Base-by-base conservation (phyloP, 2,329 filamentous ascomycete species). In the Mycocentrospora acerina region DNA sequence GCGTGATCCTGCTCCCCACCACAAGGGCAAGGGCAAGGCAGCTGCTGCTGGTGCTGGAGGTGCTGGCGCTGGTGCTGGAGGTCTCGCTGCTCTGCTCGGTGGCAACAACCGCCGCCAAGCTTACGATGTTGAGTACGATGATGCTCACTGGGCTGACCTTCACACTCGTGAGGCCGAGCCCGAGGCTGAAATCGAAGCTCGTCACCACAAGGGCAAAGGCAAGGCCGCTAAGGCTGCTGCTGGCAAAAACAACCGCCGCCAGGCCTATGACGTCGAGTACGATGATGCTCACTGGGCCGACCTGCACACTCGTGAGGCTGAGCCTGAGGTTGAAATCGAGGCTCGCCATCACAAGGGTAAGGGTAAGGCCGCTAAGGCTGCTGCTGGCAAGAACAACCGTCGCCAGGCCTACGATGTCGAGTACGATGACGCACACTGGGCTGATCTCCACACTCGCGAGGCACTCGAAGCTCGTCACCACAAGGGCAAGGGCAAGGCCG, bases 311-410 rank as follows among this genome's bases (percentile, higher is more conserved):
- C 40, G 31, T 13, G 32, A 27, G 24, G 22, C 31, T 25, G 31
- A 32, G 31, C 18, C 36, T 16, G 34, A 29, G 26, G 27, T 29
- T 22, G 30, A 44, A 27, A 31, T 24, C 18, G 29, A 29, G 16
- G 42, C 42, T 28, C 44, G 41, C 16, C 47, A 48, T 14, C 46
- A 47, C 37, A 52, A 52, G 37, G 48, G 48, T 24, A 46, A 37
- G 14, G 27, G 31, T 12, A 15, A 15, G 5, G 26, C 12, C 4
- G 26, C 26, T 6, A 11, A 4, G 5, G 26, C 12, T 28, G 26
- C 26, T 11, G 26, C 6, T 12, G 16, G 16, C 13, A 14, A 14
- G 4, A 28, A 29, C 37, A 22, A 27, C 24, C 29, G 35, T 27
- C 32, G 33, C 17, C 18, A 33, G 4, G 31, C 14, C 29, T 27